A percentile compares a stretch with the other conserved stretches of the same genome.
Evolutionary conservation across 257 asterid genomes (phyloP).

Genomic region (Solanum clarkiae): DNA sequence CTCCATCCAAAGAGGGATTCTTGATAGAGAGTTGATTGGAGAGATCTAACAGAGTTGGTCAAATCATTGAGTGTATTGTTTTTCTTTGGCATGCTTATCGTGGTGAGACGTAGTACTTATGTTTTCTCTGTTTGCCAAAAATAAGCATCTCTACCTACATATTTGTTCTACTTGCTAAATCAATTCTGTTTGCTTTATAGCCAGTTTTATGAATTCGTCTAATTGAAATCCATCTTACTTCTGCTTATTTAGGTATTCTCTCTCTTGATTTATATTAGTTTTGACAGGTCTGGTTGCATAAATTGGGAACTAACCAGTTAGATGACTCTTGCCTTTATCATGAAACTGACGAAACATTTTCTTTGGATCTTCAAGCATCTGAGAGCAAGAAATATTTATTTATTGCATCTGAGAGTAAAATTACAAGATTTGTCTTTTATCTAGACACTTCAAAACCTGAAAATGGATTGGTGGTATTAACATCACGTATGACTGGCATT

Average conservation of each 20-base stretch:
- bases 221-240: neutral
- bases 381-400: slow-evolving; percentile 87
- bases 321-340: slow-evolving; percentile 72
- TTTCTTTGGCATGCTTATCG: neutral
- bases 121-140: neutral
- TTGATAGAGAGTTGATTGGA: neutral
- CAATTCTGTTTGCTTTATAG: neutral
- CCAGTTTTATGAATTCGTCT: neutral
- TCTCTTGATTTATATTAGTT: neutral
- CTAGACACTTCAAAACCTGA: slow-evolving; percentile 62
- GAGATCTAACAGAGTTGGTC: neutral
- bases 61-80: neutral
- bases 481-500: slow-evolving; percentile 61
- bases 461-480: slow-evolving; percentile 50
- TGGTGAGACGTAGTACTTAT: neutral
- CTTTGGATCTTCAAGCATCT: slow-evolving; percentile 56
- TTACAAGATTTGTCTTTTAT: slow-evolving; percentile 71
- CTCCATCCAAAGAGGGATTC: neutral
- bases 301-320: slow-evolving; percentile 62
- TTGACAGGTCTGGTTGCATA: slow-evolving; percentile 81
- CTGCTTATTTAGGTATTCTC: neutral
- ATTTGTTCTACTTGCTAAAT: neutral
- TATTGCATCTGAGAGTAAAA: slow-evolving; percentile 75
- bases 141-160: neutral
- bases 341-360: slow-evolving; percentile 82